Percentiles rank a stretch among this genome's conserved stretches.
These are phyloP conservation scores for Centella asiatica DNA, from an alignment of 129 eudicot genomes.

Conservation along the genomic window DNA sequence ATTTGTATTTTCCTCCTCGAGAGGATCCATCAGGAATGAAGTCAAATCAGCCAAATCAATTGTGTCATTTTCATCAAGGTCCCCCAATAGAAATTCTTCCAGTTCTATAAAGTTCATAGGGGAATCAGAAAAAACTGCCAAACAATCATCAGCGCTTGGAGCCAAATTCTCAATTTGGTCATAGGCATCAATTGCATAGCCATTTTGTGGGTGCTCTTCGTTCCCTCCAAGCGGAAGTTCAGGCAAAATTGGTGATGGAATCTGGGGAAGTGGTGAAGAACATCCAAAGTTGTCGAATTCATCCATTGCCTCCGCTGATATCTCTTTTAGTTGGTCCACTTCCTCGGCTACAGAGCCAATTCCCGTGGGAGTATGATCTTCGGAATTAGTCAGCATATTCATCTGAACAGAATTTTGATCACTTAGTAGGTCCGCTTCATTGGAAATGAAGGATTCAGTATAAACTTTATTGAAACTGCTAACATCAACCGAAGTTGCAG, in stretches of 20 bases:
- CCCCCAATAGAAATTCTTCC: constrained; percentile 38
- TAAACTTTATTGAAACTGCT: not conserved
- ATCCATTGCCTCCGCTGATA: not conserved
- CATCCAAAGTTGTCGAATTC: constrained; percentile 14
- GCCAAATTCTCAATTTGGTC: constrained; percentile 18
- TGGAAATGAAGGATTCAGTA: constrained; percentile 2
- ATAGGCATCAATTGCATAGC: constrained; percentile 11
- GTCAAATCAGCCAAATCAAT: constrained; percentile 32
- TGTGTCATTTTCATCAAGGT: constrained; percentile 32
- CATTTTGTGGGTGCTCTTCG: too few species aligned
- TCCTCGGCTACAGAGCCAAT: constrained; percentile 15
- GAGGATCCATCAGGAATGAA: constrained; percentile 43
- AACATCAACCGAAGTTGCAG: constrained; percentile 10
- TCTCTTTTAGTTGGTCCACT: constrained; percentile 20
- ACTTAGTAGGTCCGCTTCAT: constrained; percentile 7
- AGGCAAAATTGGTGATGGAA: constrained; percentile 18
- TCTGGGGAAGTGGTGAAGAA: constrained; percentile 18
- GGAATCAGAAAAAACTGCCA: constrained; percentile 30
- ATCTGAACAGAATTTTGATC: constrained; percentile 9
- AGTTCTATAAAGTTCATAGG: constrained; percentile 38
- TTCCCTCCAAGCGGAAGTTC: constrained; percentile 10
- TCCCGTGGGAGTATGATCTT: constrained; percentile 14
- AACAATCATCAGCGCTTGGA: constrained; percentile 26
- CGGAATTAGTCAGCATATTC: constrained; percentile 3
- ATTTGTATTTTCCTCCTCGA: constrained; percentile 17